Conservation (phyloP, 2,329 filamentous ascomycete genomes). For the Hypoxylon sp. region DNA sequence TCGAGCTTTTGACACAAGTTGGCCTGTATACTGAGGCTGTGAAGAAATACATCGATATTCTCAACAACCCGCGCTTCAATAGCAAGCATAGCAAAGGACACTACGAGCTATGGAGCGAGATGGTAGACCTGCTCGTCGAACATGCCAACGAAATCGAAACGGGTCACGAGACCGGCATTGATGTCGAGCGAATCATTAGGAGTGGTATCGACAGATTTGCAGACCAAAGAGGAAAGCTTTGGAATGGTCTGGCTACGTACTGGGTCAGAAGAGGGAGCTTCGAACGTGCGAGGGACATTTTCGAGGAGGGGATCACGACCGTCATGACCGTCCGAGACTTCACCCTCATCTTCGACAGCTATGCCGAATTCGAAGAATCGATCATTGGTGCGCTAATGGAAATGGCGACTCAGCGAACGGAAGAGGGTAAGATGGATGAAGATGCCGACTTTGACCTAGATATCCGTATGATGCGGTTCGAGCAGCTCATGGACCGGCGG, state of each 20-base stretch:
- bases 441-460: constrained; percentile 95
- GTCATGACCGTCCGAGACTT: constrained; percentile 99
- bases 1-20: constrained; percentile 86
- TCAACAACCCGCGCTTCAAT: constrained; percentile 90
- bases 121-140: constrained; percentile 93
- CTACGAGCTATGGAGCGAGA: constrained; percentile 97
- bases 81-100: constrained; percentile 96
- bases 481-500: constrained; percentile 96
- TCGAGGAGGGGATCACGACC: constrained; percentile 96
- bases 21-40: constrained; percentile 92
- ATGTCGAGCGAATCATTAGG: constrained; percentile 92
- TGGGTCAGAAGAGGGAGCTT: constrained; percentile 96
- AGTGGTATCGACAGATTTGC: constrained; percentile 92
- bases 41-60: constrained; percentile 88
- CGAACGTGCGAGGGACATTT: constrained; percentile 91
- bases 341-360: constrained; percentile 95
- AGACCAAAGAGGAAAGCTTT: constrained; percentile 94
- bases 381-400: constrained; percentile 95
- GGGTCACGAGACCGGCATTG: constrained; percentile 83
- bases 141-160: constrained; percentile 90
- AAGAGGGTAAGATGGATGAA: constrained; percentile 82
- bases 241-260: constrained; percentile 95
- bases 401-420: constrained; percentile 82
- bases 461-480: constrained; percentile 97
- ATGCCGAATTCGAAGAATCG: constrained; percentile 96